Percentiles rank a stretch among this genome's conserved stretches.
Conservation (phyloP, 2,329 filamentous ascomycete species). For the Leptographium flavum region DNA sequence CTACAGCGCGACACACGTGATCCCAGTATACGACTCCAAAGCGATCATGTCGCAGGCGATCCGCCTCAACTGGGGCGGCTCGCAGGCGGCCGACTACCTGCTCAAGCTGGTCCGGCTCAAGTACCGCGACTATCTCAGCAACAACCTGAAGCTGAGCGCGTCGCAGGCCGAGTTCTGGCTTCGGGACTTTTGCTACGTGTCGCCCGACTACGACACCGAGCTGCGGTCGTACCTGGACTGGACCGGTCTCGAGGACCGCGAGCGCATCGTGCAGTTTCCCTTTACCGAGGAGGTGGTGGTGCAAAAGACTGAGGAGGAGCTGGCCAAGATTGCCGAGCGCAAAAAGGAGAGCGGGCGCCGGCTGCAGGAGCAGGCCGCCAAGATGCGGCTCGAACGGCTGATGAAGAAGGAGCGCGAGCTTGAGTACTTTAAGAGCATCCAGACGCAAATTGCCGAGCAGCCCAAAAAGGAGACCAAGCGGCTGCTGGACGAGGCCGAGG, state of each 20-base stretch:
- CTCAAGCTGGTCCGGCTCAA: conserved; percentile 81
- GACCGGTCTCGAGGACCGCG: conserved; percentile 79
- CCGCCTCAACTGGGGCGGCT: conserved; percentile 87
- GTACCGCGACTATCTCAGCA: conserved; percentile 53
- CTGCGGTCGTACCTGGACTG: conserved; percentile 69
- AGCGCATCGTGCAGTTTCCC: conserved; percentile 82
- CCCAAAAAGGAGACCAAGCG: conserved; percentile 86
- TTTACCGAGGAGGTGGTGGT: conserved; percentile 81
- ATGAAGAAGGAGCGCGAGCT: conserved; percentile 93
- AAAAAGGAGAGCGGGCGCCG: conserved; percentile 88
- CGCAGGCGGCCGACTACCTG: conserved; percentile 79
- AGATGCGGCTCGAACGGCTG: conserved; percentile 90
- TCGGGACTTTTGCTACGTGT: conserved; percentile 79
- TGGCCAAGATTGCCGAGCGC: conserved; percentile 79
- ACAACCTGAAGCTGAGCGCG: conserved; percentile 71
- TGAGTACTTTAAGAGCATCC: conserved; percentile 82
- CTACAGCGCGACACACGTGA: conserved; percentile 86
- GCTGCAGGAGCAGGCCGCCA: conserved; percentile 88
- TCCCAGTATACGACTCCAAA: conserved; percentile 80
- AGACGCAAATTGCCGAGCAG: conserved; percentile 53
- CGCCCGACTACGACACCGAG: conserved; percentile 69
- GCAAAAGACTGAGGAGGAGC: conserved; percentile 88
- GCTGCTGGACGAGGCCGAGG: conserved; percentile 75
- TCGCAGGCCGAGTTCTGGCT: conserved; percentile 82
- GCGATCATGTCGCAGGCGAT: conserved; percentile 74